A percentile compares a stretch with the other conserved stretches of the same genome.
phyloP scores from a whole-genome alignment of 2,329 filamentous ascomycete species.

The Colletotrichum orchidophilum region DNA sequence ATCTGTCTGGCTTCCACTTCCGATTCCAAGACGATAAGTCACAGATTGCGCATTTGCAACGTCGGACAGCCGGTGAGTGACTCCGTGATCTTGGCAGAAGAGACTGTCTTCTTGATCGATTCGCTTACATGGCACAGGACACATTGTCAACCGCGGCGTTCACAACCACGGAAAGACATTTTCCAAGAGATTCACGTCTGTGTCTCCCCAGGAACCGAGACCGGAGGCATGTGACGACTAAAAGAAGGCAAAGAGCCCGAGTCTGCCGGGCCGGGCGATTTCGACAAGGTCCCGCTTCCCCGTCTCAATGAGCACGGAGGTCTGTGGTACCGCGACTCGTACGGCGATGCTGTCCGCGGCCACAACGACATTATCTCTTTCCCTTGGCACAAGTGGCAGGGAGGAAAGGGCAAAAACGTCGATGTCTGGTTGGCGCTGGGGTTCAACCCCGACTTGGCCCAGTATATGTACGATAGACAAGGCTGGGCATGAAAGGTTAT shows the following conservation, averaged over 20 bases:
- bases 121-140: neutral
- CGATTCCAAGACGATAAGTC: neutral
- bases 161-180: neutral
- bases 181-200: neutral
- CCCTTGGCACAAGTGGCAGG: neutral
- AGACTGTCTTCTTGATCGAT: neutral
- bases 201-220: neutral
- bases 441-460: neutral
- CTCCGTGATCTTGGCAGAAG: neutral
- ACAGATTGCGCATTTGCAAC: neutral
- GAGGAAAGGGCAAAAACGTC: neutral
- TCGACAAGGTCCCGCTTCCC: neutral
- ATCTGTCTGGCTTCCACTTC: slow-evolving; percentile 11
- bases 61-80: neutral
- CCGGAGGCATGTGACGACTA: neutral
- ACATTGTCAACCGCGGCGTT: neutral
- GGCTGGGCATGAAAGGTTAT: no score
- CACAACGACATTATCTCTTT: neutral
- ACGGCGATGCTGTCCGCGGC: neutral
- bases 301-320: neutral
- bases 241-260: neutral
- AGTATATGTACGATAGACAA: no score
- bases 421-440: neutral
- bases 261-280: neutral
- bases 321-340: neutral